Evolutionary conservation across 441 rosid genomes (phyloP).

Genomic region (Bruguiera hainesii): DNA sequence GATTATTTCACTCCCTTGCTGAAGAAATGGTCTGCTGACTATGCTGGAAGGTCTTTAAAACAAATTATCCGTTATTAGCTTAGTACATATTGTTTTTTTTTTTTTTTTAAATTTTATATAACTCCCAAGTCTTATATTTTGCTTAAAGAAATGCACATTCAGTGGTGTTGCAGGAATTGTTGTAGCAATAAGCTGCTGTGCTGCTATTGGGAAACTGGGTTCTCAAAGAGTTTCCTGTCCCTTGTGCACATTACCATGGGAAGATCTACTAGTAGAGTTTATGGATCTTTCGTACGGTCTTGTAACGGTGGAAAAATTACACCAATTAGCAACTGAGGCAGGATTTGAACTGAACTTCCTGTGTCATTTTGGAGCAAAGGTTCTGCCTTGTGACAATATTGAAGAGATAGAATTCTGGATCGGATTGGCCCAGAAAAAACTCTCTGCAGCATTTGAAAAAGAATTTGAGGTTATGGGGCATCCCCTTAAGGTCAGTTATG

Average conservation of each 20-base stretch:
- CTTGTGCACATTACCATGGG: constrained; percentile 29
- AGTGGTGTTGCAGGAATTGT: constrained; percentile 79
- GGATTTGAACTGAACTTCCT: constrained; percentile 63
- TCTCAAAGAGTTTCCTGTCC: constrained; percentile 41
- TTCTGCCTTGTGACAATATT: constrained; percentile 36
- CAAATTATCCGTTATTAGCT: constrained; percentile 16
- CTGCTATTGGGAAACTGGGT: constrained; percentile 51
- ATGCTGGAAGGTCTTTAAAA: constrained; percentile 65
- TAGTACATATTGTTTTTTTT: constrained; percentile 9
- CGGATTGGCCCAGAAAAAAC: constrained; percentile 63
- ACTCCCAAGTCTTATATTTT: constrained; percentile 13
- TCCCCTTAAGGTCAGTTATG: constrained; percentile 36
- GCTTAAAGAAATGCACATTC: constrained; percentile 32
- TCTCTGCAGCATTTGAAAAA: constrained; percentile 42
- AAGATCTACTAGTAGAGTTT: constrained; percentile 44
- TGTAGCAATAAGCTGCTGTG: constrained; percentile 60
- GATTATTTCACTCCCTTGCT: constrained; percentile 57
- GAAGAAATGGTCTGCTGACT: constrained; percentile 69
- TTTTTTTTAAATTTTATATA: not conserved
- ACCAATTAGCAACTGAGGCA: constrained; percentile 53
- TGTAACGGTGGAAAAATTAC: constrained; percentile 52
- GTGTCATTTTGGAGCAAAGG: constrained; percentile 52
- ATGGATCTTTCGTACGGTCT: constrained; percentile 49
- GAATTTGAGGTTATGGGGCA: constrained; percentile 30
- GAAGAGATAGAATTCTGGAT: constrained; percentile 75